A percentile compares a stretch with the other conserved stretches of the same genome.
Conservation (phyloP, 306 rosid species). For the Astragalus membranaceus region DNA sequence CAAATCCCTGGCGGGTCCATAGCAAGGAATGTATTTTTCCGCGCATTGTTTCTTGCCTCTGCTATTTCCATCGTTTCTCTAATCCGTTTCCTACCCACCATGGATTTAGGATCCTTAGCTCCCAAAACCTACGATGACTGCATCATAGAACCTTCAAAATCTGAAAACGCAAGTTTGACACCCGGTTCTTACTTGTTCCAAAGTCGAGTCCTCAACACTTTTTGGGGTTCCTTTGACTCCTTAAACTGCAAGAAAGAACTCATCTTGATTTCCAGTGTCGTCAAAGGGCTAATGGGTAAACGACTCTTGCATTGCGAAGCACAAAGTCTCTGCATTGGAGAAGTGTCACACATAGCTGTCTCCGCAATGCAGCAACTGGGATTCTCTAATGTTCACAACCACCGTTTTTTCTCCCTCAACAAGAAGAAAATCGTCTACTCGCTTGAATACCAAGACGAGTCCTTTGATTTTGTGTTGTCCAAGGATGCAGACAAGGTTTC, state of each 20-base stretch:
- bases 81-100: conserved; percentile 39
- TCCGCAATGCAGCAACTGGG: conserved; percentile 55
- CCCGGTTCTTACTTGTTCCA: conserved; percentile 46
- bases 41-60: conserved; percentile 49
- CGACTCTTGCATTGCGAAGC: conserved; percentile 33
- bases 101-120: conserved; percentile 39
- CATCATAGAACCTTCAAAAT: neutral
- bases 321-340: conserved; percentile 65
- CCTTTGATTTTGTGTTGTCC: conserved; percentile 70
- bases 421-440: conserved; percentile 32
- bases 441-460: conserved; percentile 39
- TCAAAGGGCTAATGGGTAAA: conserved; percentile 37
- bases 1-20: conserved; percentile 46
- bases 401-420: conserved; percentile 38
- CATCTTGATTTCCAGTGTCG: conserved; percentile 45
- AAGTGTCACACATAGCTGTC: conserved; percentile 37
- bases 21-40: conserved; percentile 44
- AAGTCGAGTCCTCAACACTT: conserved; percentile 38
- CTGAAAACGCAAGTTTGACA: conserved; percentile 1
- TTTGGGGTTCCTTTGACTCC: conserved; percentile 53
- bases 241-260: conserved; percentile 31
- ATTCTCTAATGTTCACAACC: conserved; percentile 37
- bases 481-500: conserved; percentile 55
- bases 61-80: conserved; percentile 54
- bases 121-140: conserved; percentile 40